A percentile compares a stretch with the other conserved stretches of the same genome.
Conservation (phyloP, 2,329 filamentous ascomycete species). For the Boeremia exigua region DNA sequence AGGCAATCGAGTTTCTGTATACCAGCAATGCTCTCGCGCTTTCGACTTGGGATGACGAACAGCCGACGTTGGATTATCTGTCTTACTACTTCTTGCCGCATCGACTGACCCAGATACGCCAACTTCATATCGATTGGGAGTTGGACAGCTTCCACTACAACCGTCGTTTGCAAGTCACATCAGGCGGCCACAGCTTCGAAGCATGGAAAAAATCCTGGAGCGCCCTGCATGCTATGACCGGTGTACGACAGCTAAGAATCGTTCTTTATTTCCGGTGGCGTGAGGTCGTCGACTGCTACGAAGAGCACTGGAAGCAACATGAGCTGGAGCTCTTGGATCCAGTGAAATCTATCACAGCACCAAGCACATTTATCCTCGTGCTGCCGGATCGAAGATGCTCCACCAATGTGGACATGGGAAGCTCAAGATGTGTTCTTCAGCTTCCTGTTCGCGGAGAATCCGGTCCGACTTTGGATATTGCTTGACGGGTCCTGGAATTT, state of each 20-base stretch:
- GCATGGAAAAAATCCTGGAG: constrained; percentile 27
- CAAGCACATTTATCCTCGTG: constrained; percentile 21
- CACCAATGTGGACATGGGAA: constrained; percentile 16
- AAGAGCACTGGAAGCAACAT: constrained; percentile 21
- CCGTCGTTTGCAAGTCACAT: neutral
- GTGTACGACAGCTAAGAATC: constrained; percentile 27
- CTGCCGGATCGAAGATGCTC: constrained; percentile 25
- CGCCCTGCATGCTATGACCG: constrained; percentile 19
- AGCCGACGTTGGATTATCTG: constrained; percentile 23
- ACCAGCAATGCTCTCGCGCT: constrained; percentile 26
- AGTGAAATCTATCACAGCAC: constrained; percentile 22
- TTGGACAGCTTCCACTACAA: constrained; percentile 18
- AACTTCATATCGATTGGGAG: constrained; percentile 26
- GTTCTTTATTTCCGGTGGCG: constrained; percentile 14
- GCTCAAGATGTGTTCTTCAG: constrained; percentile 19
- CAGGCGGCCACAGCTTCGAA: neutral
- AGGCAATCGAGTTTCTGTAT: constrained; percentile 32
- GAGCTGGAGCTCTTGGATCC: constrained; percentile 18
- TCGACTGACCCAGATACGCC: constrained; percentile 24
- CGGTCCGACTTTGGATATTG: too few species aligned
- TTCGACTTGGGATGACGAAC: constrained; percentile 18
- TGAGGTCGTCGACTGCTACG: constrained; percentile 9
- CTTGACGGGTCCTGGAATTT: neutral
- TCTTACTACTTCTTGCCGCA: constrained; percentile 28
- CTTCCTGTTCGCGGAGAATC: constrained; percentile 7